Conservation (phyloP, 352 stramenopile genomes). For the Pilasporangium apinafurcum region DNA sequence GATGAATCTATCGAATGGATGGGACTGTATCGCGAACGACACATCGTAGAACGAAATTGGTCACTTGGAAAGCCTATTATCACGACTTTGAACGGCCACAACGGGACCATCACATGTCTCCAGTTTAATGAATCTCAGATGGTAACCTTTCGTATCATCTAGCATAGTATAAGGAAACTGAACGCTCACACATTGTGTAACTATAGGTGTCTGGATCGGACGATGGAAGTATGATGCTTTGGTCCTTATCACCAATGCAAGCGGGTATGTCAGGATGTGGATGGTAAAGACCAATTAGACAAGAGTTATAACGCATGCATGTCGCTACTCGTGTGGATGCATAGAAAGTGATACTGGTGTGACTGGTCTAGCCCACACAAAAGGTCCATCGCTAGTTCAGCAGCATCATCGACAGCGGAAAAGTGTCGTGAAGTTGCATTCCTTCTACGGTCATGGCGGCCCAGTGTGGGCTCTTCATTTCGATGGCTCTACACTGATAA, state of each 20-base stretch:
- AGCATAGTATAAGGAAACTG: not conserved
- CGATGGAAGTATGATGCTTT: constrained; percentile 27
- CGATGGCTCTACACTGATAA: constrained; percentile 10
- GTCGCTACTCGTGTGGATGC: no score
- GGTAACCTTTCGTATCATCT: no score
- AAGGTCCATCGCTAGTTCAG: constrained; percentile 6
- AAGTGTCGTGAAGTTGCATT: constrained; percentile 19
- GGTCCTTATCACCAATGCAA: constrained; percentile 11
- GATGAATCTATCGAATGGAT: constrained; percentile 5
- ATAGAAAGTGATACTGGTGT: not conserved
- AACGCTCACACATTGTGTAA: not conserved
- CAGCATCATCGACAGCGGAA: constrained; percentile 20
- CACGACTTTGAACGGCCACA: constrained; percentile 19
- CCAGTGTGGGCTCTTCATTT: constrained; percentile 19
- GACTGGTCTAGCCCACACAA: not conserved
- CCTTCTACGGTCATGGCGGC: constrained; percentile 20
- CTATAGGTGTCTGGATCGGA: constrained; percentile 18
- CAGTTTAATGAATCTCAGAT: constrained; percentile 12
- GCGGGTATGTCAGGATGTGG: constrained; percentile 7
- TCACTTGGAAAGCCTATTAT: constrained; percentile 11
- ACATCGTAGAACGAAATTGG: constrained; percentile 19
- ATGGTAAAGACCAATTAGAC: no score
- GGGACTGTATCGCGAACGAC: constrained; percentile 12
- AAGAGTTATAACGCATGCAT: no score
- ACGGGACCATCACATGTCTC: constrained; percentile 18